Evolutionary conservation across 768 basidiomycete species (phyloP), one percentile per base, ranked within the genome.

Genomic region (Tylopilus sp.): DNA sequence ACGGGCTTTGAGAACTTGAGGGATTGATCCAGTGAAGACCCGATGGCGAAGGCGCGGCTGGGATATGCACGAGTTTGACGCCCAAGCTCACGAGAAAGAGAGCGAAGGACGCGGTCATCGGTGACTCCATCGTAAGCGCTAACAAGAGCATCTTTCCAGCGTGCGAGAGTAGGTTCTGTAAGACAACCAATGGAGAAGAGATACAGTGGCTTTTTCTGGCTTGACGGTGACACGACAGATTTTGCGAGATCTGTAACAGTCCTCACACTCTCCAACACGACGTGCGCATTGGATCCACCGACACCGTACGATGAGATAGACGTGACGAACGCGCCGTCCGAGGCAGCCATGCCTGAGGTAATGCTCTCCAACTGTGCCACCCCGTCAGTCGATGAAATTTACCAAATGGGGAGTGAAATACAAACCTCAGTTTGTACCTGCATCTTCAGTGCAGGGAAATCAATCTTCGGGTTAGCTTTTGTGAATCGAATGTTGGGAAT

Each of bases 241-340:
- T 52, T 52, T 31, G 58, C 49, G 31, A 57, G 52, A 21, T 58
- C 56, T 9, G 50, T 20, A 21, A 49, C 51, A n/a, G 52, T 55
- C 18, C 65, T 63, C 9, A 30, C 57, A 15, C 55, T 59, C 44
- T 69, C 69, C 55, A 71, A 7, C 21, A 70, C 68, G 3, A 71
- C 4, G 44, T 71, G 66, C 9, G 63, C 69, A 30, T 70, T 70
- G 15, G 69, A 69, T 51, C 69, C 66, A 25, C 69, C 69, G 13
- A 70, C 62, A 47, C 69, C 68, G 43, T 69, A 69, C 9, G 65
- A 68, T 3, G 69, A 70, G 30, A 70, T 41, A 6, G 69, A 70
- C 7, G 68, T 57, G 38, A 70, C 65, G 57, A 60, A 68, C 40
- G 54, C 46, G 35, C 69, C 69, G 22, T 63, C 58, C 2, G 57